A percentile compares a stretch with the other conserved stretches of the same genome.
phyloP scores from a whole-genome alignment of 768 basidiomycete species.

The Mycena crocata region DNA sequence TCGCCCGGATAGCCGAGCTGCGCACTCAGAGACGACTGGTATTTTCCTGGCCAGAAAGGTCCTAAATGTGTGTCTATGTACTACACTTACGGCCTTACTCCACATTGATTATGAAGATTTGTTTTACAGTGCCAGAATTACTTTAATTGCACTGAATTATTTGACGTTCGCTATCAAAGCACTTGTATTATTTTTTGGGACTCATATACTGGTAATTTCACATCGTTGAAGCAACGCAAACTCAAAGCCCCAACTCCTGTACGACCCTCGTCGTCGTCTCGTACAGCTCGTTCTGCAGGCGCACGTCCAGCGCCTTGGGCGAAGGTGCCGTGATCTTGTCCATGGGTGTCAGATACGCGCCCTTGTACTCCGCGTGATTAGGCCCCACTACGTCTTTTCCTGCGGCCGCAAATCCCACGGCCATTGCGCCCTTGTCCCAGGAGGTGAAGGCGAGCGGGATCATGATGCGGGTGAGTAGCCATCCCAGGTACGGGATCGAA shows the following conservation, averaged over 20 bases:
- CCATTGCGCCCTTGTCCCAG: constrained; percentile 39
- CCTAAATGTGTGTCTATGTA: too few relatives aligned
- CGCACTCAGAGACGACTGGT: too few relatives aligned
- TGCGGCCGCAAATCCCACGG: constrained; percentile 43
- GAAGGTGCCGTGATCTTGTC: constrained; percentile 27
- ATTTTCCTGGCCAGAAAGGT: too few relatives aligned
- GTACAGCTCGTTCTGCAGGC: constrained; percentile 43
- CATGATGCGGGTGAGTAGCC: constrained; percentile 33
- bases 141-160: too few relatives aligned
- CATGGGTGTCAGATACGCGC: constrained; percentile 42
- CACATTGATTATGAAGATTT: too few relatives aligned
- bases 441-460: constrained; percentile 32
- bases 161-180: too few relatives aligned
- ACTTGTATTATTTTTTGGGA: too few relatives aligned
- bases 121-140: too few relatives aligned
- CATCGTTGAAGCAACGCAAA: too few relatives aligned
- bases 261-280: constrained; percentile 34
- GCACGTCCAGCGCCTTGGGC: constrained; percentile 30
- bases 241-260: not conserved
- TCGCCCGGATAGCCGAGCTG: too few relatives aligned
- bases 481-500: constrained; percentile 7
- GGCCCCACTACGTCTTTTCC: constrained; percentile 36
- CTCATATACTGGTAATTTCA: too few relatives aligned
- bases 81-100: too few relatives aligned
- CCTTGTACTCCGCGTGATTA: constrained; percentile 39